Base-by-base conservation (phyloP, 2,329 filamentous ascomycete species). In the Aurifilum marmelostoma region DNA sequence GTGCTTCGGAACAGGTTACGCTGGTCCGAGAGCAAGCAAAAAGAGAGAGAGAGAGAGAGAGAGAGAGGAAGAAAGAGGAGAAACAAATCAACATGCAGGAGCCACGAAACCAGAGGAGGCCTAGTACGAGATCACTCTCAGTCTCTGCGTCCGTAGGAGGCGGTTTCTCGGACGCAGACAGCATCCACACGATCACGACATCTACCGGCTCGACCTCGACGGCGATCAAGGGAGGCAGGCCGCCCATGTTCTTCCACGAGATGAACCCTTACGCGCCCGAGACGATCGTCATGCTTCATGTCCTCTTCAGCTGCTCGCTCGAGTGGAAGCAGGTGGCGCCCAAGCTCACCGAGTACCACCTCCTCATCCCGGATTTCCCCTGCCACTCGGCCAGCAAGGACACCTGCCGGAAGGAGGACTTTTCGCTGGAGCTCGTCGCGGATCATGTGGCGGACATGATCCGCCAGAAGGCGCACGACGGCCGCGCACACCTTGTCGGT, bases 251-350 rank as follows among this genome's bases (percentile, higher is more conserved):
- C 54, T 68, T 71, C 32, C 63, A 69, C 37, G 69, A 71, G 54
- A 61, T 71, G 52, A 60, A 69, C n/a, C 69, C 67, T 1, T 70
- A 64, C 41, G 68, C 67, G n/a, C 68, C 68, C 37, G 66, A 70
- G 5, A 83, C 82, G 0, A 73, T 85, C 4, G 75, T 86, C 18
- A 77, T 86, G 67, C 76, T 85, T 16, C 84, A 85, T 71, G 83
- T 84, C 43, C 83, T 84, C 63, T 83, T 83, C 37, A 83, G 82
- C 5, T 81, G 80, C 47, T 76, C 78, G 16, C 75, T 77, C 43
- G 83, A 85, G 75, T 86, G 83, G 80, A 68, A 75, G 3, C 73
- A 76, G 66, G 77, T 81, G 59, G 76, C 76, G 63, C 75, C 78
- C 21, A 75, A 77, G 66, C 74, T 83, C 2, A 50, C 74, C 1